A percentile compares a stretch with the other conserved stretches of the same genome.
Conservation (phyloP, 305 asterid genomes). For the Andrographis paniculata region DNA sequence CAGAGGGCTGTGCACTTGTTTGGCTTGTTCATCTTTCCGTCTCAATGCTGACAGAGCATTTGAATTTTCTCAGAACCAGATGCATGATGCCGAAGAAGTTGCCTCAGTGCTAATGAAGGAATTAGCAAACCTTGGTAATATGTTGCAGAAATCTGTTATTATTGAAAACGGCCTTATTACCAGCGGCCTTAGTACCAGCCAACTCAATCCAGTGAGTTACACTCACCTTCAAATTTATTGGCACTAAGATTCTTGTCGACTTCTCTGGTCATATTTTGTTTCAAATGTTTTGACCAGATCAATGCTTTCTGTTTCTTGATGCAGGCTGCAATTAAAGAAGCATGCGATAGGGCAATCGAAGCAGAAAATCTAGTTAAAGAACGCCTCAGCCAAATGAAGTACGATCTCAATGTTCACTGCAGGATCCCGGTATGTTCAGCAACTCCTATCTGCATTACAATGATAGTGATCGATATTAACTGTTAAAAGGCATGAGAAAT, state of each 20-base stretch:
- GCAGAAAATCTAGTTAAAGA: slow-evolving; percentile 49
- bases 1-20: slow-evolving; percentile 74
- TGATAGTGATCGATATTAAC: no score
- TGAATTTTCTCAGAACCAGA: slow-evolving; percentile 72
- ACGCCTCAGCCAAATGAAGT: slow-evolving; percentile 46
- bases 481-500: no score
- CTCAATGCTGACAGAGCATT: slow-evolving; percentile 79
- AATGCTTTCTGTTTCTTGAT: slow-evolving; percentile 6
- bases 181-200: slow-evolving; percentile 23
- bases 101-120: slow-evolving; percentile 52
- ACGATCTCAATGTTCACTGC: slow-evolving; percentile 54
- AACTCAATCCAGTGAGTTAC: slow-evolving; percentile 34
- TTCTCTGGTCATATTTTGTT: no score
- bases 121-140: slow-evolving; percentile 41
- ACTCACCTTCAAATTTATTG: no score
- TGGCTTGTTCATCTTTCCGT: slow-evolving; percentile 76
- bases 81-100: slow-evolving; percentile 76
- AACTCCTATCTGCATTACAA: neutral
- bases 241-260: no score
- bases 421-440: slow-evolving; percentile 44
- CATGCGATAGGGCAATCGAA: slow-evolving; percentile 41
- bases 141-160: slow-evolving; percentile 38
- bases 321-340: slow-evolving; percentile 40
- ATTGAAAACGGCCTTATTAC: slow-evolving; percentile 21
- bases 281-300: no score